Base-by-base conservation (phyloP, 176 grass and related monocot species). In the Bromus sterilis region DNA sequence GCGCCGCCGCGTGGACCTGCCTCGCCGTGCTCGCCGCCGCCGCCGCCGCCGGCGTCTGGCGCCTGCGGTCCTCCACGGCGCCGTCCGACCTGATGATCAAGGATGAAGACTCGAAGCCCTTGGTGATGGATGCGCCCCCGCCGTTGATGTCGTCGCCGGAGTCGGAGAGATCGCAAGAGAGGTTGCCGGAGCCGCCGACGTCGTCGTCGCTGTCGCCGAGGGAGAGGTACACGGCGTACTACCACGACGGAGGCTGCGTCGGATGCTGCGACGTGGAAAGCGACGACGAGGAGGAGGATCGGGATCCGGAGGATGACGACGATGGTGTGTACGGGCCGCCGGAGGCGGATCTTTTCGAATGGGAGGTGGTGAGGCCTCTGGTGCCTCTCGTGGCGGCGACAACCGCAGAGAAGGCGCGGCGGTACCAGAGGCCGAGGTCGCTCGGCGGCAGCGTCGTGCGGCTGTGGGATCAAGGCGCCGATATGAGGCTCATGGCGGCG, bases 41-140 rank as follows among this genome's bases (percentile, higher is more conserved):
- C 3, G 95, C 95, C 0, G 95, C 75, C 2, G 74, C 94, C 0
- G 88, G 92, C 18, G 53, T 98, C 76, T 98, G 95, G 95, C 77
- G 83, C 78, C 82, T 98, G 20, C 74, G 86, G 3, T 62, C 75
- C 26, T 80, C 78, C 56, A 15, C 86, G 4, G 1, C 81, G 2
- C 61, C 71, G 39, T 6, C 44, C 25, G 23, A n/a, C n/a, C 76
- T 1, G 67, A 33, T 16, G 8, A 51, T 7, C 4, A 2, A 33
- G 6, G 59, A 4, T 5, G 9, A 4, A 7, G 4, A 46, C 0
- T 13, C 65, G 0, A 56, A 82, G 18, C 36, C 71, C 25, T 21
- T 48, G 42, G 53, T 13, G 16, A 0, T 14, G 29, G 69, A 30
- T 0, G 28, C 11, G 6, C 63, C 56, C 0, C 16, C 29, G 7